Evolutionary conservation across 805 yeast genomes (phyloP), one percentile per base, ranked within the genome.

Genomic region (Ogataea naganishii): DNA sequence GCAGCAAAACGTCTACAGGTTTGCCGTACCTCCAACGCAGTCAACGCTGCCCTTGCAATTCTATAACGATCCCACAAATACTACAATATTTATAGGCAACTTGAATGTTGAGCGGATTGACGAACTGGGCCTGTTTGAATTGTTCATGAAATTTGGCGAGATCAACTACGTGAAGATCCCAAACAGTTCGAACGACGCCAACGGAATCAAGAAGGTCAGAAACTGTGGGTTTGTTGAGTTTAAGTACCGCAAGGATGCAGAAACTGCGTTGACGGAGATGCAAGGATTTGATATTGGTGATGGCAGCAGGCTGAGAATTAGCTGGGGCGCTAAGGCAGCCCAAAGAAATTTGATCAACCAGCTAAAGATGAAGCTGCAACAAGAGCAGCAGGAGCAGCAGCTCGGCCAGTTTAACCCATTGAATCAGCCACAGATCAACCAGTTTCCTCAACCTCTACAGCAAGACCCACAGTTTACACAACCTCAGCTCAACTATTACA

Each of bases 201-300:
- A n/a, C n/a, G n/a, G n/a, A n/a, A n/a, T n/a, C n/a, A n/a, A n/a
- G 12, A 27, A 27, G 16, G 30, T 27, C 9, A 78, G 77, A 39
- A 54, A 54, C 37, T 84, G 95, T 57, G 95, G 95, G 1, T 85
- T 88, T 58, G 85, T 86, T 31, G 94, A 83, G 53, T 86, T 71
- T 51, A 71, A 75, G 23, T 72, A 78, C 31, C 64, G 95, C 34
- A 73, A 75, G 25, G 75, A 83, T 41, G 96, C 96, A 2, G 96
- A 88, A 55, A 67, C 67, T 32, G 94, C 96, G 8, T 81, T 86
- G 38, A 64, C 72, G 20, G 80, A 78, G 39, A 80, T 86, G 94
- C 95, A 86, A 56, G 95, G 95, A 7, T 83, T 75, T 49, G 84
- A 85, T 21, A 78, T 86, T 43, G 89, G 66, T 35, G 96, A 88